Conservation (phyloP, 2,329 filamentous ascomycete species). For the Didymella keratinophila region DNA sequence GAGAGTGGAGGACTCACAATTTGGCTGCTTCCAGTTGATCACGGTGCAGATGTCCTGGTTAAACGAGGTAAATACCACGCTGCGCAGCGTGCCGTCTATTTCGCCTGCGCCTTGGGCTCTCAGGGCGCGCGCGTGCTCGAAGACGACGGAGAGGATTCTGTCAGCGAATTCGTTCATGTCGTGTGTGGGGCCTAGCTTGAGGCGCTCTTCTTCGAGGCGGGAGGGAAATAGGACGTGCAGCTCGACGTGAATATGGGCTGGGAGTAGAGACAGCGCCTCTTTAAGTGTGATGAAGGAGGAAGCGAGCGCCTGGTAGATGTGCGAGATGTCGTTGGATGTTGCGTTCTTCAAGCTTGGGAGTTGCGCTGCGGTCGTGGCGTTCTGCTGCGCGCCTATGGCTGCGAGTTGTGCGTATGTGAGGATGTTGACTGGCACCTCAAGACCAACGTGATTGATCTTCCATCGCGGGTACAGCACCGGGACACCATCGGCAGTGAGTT, state of each 20-base stretch:
- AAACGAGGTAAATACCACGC: slow-evolving; percentile 93
- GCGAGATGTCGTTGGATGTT: slow-evolving; percentile 53
- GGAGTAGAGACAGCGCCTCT: slow-evolving; percentile 78
- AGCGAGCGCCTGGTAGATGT: slow-evolving; percentile 75
- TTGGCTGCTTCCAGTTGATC: slow-evolving; percentile 98
- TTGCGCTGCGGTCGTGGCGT: slow-evolving; percentile 33
- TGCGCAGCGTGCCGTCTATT: slow-evolving; percentile 74
- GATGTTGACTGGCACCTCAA: slow-evolving; percentile 83
- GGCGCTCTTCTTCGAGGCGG: slow-evolving; percentile 71
- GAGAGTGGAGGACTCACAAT: slow-evolving; percentile 63
- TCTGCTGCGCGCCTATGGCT: slow-evolving; percentile 52
- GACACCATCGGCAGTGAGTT: slow-evolving; percentile 85
- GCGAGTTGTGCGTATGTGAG: slow-evolving; percentile 78
- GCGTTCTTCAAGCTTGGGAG: slow-evolving; percentile 38
- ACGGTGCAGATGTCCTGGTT: slow-evolving; percentile 90
- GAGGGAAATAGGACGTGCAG: slow-evolving; percentile 91
- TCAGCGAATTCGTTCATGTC: slow-evolving; percentile 91
- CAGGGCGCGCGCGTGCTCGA: slow-evolving; percentile 82
- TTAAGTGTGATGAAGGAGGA: slow-evolving; percentile 80
- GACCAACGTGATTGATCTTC: slow-evolving; percentile 76
- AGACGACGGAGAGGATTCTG: slow-evolving; percentile 81
- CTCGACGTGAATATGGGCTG: slow-evolving; percentile 83
- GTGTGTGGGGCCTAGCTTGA: slow-evolving; percentile 75
- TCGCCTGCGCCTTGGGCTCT: slow-evolving; percentile 64
- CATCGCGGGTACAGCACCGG: slow-evolving; percentile 89